Evolutionary conservation across 225 moss, liverwort and hornwort species (phyloP).

Genomic region (Pseudisothecium myosuroides): DNA sequence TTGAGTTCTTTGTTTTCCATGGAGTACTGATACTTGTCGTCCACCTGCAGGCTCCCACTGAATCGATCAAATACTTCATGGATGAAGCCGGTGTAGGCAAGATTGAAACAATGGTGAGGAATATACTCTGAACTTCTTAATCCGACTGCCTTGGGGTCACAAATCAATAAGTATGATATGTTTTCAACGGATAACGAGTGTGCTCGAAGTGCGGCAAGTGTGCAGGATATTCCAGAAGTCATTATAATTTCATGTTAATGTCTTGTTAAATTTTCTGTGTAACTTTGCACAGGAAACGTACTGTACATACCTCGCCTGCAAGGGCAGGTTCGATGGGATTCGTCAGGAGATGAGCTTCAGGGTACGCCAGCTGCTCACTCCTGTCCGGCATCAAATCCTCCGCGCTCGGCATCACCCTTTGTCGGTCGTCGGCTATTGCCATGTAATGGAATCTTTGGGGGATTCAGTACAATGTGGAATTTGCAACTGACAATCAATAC

Average conservation of each 20-base stretch:
- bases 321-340: constrained; percentile 55
- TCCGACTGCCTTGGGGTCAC: neutral
- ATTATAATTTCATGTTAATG: neutral
- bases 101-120: neutral
- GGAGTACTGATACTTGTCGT: constrained; percentile 92
- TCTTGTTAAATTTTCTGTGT: neutral
- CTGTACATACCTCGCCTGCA: constrained; percentile 45
- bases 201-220: neutral
- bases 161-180: neutral
- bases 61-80: neutral
- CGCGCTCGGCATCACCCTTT: constrained; percentile 69
- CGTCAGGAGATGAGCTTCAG: constrained; percentile 60
- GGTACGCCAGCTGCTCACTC: constrained; percentile 64
- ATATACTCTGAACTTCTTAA: neutral
- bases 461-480: neutral
- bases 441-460: constrained; percentile 65
- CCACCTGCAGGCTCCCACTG: constrained; percentile 33
- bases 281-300: neutral
- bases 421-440: constrained; percentile 69
- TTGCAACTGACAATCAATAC: neutral
- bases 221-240: neutral
- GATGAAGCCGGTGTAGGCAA: neutral
- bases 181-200: neutral
- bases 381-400: constrained; percentile 47
- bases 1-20: constrained; percentile 65